These are phyloP conservation scores for Hansenula lynferdii DNA, from an alignment of 1,139 yeast species.

Conservation along the genomic window DNA sequence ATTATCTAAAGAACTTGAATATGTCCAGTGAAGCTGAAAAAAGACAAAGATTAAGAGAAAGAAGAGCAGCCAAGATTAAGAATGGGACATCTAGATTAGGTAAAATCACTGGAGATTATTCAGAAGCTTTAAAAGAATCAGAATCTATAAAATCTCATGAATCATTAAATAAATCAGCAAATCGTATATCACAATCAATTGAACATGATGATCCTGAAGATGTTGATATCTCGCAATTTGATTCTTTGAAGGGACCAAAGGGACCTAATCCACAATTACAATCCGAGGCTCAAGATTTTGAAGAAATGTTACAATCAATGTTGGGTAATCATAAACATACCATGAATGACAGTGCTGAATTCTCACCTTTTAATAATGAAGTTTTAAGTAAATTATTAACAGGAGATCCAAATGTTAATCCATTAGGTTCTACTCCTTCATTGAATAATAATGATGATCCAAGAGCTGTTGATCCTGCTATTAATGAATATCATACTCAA, in stretches of 20 bases:
- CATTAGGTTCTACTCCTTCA: background rate
- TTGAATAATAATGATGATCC: background rate
- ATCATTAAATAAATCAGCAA: slow-evolving; percentile 2
- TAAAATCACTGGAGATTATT: slow-evolving; percentile 37
- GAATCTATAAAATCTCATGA: slow-evolving; percentile 1
- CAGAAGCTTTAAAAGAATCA: slow-evolving; percentile 2
- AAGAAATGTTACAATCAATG: slow-evolving; percentile 17
- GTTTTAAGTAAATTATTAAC: background rate
- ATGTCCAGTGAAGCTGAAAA: slow-evolving; percentile 51
- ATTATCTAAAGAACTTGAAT: no score
- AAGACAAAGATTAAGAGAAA: slow-evolving; percentile 55
- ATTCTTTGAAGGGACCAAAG: background rate
- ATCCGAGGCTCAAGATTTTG: slow-evolving; percentile 18
- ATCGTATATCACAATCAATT: slow-evolving; percentile 23
- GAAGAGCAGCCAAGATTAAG: slow-evolving; percentile 65
- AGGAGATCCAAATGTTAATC: background rate
- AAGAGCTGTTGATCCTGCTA: slow-evolving; percentile 4
- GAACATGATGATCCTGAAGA: slow-evolving; percentile 22
- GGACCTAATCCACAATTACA: background rate
- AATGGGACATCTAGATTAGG: slow-evolving; percentile 54
- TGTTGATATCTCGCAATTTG: slow-evolving; percentile 13
- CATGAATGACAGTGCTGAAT: no score
- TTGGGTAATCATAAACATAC: slow-evolving; percentile 12
- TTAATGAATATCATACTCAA: slow-evolving; percentile 13
- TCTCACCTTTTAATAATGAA: no score